phyloP scores from a whole-genome alignment of 106 monocot species.

The Hemerocallis citrina region DNA sequence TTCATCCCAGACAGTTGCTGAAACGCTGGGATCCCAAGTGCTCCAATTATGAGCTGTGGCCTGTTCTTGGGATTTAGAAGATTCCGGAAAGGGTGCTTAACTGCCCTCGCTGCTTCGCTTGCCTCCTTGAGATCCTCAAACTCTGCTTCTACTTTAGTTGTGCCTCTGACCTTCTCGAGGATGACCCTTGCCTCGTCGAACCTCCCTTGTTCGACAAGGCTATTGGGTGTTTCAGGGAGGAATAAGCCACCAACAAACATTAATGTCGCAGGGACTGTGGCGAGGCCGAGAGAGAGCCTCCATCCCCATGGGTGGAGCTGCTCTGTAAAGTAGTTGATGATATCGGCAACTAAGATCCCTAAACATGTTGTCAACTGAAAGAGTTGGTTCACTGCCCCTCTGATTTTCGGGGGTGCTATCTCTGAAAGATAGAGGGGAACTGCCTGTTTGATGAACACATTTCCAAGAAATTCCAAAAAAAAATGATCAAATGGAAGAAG shows the following conservation, averaged over 20 bases:
- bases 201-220: constrained; percentile 40
- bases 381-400: constrained; percentile 59
- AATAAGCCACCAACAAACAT: constrained; percentile 49
- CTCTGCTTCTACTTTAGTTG: constrained; percentile 30
- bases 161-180: constrained; percentile 34
- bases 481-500: no score
- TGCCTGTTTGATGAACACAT: no score
- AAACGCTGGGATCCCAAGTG: constrained; percentile 44
- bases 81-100: constrained; percentile 51
- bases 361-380: constrained; percentile 49
- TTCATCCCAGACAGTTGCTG: constrained; percentile 54
- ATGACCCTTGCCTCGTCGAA: constrained; percentile 32
- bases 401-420: constrained; percentile 45
- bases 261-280: constrained; percentile 37
- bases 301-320: constrained; percentile 64
- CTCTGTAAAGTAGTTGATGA: constrained; percentile 65
- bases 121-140: constrained; percentile 47
- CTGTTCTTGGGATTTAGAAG: constrained; percentile 26
- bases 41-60: constrained; percentile 47
- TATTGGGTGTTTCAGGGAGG: constrained; percentile 49
- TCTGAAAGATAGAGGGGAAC: constrained; percentile 69
- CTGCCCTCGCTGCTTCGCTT: constrained; percentile 28
- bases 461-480: no score
- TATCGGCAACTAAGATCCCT: constrained; percentile 41
- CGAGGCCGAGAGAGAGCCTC: constrained; percentile 58